These are phyloP conservation scores for Triticum aestivum DNA, from an alignment of 176 grass and related monocot genomes.

Conservation along the genomic window IWGSC_CS_RefSeq_v2.1 NC_057805.1:323731269-323731768, in stretches of 20 bases:
- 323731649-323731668: conserved; percentile 70
- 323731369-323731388: conserved; percentile 55
- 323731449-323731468: conserved; percentile 59
- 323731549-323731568: conserved; percentile 44
- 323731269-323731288: conserved; percentile 28
- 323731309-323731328: conserved; percentile 35
- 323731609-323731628: conserved; percentile 36
- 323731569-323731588: conserved; percentile 30
- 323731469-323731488: conserved; percentile 41
- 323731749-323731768: conserved; percentile 46
- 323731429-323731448: conserved; percentile 45
- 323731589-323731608: conserved; percentile 32
- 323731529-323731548: conserved; percentile 26
- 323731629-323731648: conserved; percentile 47
- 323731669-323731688: conserved; percentile 46
- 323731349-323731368: conserved; percentile 66
- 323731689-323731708: conserved; percentile 47
- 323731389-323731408: conserved; percentile 14
- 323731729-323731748: conserved; percentile 56
- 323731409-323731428: conserved; percentile 34
- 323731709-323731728: conserved; percentile 68
- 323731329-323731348: conserved; percentile 48
- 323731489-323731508: conserved; percentile 37
- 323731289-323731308: conserved; percentile 33
- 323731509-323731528: conserved; percentile 17